These are phyloP conservation scores for Kernera saxatilis DNA, from an alignment of 345 rosid species.

Conservation along the genomic window DNA sequence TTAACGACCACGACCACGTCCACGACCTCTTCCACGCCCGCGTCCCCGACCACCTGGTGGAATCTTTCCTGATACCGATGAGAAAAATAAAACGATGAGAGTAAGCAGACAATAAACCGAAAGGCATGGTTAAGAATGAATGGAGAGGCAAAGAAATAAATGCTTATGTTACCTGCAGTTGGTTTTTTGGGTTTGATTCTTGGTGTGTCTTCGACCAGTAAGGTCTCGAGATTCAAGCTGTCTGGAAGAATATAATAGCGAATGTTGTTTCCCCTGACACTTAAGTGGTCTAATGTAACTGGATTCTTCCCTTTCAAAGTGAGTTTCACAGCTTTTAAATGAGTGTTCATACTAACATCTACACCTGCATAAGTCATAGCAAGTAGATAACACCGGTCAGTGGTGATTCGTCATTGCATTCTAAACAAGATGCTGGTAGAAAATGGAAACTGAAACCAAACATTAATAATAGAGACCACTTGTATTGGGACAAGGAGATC, in stretches of 20 bases:
- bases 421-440: neutral
- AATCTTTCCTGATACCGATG: constrained; percentile 47
- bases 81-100: constrained; percentile 1
- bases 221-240: constrained; percentile 95
- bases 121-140: neutral
- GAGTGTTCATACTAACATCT: constrained; percentile 97
- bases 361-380: constrained; percentile 53
- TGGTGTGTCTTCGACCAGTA: constrained; percentile 93
- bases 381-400: neutral
- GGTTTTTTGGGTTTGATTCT: constrained; percentile 94
- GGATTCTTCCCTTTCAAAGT: constrained; percentile 96
- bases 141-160: neutral
- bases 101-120: neutral
- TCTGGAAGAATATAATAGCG: constrained; percentile 97
- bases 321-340: constrained; percentile 89
- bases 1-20: constrained; percentile 83
- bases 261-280: constrained; percentile 95
- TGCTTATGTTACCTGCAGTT: constrained; percentile 60
- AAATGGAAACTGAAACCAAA: neutral
- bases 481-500: neutral
- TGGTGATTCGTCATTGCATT: neutral
- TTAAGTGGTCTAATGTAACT: constrained; percentile 81
- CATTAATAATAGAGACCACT: neutral
- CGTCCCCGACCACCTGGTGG: constrained; percentile 77
- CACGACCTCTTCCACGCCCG: constrained; percentile 92